A percentile compares a stretch with the other conserved stretches of the same genome.
Conservation (phyloP, 768 basidiomycete species). For the Aureoboletus auriporus region DNA sequence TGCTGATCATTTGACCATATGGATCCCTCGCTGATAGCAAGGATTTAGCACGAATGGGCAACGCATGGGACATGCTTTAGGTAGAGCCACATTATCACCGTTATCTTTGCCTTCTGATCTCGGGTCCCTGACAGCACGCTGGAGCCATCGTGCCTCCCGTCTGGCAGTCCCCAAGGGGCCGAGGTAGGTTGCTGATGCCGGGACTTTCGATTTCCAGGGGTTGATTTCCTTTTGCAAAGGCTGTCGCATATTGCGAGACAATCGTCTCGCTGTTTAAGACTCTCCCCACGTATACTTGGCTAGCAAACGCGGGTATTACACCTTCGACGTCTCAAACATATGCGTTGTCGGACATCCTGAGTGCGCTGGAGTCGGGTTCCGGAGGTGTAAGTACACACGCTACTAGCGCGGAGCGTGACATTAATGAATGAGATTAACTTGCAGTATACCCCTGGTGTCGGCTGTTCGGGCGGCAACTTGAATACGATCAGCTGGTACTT, state of each 20-base stretch:
- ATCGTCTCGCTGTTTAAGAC: constrained; percentile 59
- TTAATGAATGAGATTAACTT: background rate
- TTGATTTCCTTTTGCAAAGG: constrained; percentile 34
- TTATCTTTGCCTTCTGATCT: background rate
- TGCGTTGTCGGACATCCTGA: constrained; percentile 48
- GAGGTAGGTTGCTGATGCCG: constrained; percentile 41
- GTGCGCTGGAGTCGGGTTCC: constrained; percentile 52
- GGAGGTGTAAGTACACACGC: constrained; percentile 36
- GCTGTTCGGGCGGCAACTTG: constrained; percentile 38
- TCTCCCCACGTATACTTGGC: constrained; percentile 73
- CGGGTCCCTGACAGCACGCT: constrained; percentile 46
- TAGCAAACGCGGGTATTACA: constrained; percentile 66
- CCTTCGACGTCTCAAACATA: constrained; percentile 59
- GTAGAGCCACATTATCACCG: constrained; percentile 4
- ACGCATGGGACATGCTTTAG: constrained; percentile 58
- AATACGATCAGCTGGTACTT: constrained; percentile 58
- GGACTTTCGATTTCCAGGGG: background rate
- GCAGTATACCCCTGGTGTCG: constrained; percentile 47
- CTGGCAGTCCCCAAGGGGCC: constrained; percentile 53
- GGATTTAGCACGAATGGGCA: constrained; percentile 60
- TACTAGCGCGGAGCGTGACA: background rate
- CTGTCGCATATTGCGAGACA: constrained; percentile 60
- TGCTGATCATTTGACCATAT: background rate
- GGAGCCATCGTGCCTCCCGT: constrained; percentile 52
- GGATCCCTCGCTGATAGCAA: constrained; percentile 3